These are phyloP conservation scores for Sonneratia alba DNA, from an alignment of 345 rosid genomes.

Conservation along the genomic window DNA sequence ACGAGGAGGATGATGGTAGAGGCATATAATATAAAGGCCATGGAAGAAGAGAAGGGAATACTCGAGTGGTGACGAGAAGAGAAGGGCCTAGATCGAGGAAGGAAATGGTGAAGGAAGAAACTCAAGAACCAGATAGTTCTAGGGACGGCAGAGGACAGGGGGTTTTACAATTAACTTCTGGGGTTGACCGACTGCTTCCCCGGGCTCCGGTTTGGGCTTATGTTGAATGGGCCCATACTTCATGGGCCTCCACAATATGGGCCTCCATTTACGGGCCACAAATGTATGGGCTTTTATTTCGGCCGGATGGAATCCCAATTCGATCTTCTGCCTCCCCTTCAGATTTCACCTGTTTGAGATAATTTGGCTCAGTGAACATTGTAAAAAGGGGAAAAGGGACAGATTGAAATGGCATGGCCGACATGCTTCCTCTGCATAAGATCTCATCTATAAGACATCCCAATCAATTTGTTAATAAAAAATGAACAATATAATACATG, in stretches of 20 bases:
- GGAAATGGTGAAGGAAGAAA: neutral
- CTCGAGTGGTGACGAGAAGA: constrained; percentile 1
- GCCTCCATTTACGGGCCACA: no score
- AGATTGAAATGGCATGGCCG: neutral
- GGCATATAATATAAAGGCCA: constrained; percentile 1
- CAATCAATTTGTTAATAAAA: neutral
- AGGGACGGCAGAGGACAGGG: neutral
- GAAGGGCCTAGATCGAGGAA: neutral
- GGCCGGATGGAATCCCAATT: no score
- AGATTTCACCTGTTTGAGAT: no score
- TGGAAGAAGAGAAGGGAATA: neutral
- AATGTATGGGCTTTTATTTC: no score
- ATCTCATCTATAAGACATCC: neutral
- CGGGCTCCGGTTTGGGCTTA: no score
- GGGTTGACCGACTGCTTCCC: neutral
- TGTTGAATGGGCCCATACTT: no score
- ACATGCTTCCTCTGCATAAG: neutral
- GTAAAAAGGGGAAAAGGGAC: no score
- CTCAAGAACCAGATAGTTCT: constrained; percentile 1
- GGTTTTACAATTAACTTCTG: no score
- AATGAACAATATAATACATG: neutral
- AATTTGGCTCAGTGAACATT: no score
- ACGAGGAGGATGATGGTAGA: neutral
- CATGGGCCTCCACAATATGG: no score
- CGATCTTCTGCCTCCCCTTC: no score